Evolutionary conservation across 2,329 filamentous ascomycete genomes (phyloP).

Genomic region (Trichophyton mentagrophytes): DNA sequence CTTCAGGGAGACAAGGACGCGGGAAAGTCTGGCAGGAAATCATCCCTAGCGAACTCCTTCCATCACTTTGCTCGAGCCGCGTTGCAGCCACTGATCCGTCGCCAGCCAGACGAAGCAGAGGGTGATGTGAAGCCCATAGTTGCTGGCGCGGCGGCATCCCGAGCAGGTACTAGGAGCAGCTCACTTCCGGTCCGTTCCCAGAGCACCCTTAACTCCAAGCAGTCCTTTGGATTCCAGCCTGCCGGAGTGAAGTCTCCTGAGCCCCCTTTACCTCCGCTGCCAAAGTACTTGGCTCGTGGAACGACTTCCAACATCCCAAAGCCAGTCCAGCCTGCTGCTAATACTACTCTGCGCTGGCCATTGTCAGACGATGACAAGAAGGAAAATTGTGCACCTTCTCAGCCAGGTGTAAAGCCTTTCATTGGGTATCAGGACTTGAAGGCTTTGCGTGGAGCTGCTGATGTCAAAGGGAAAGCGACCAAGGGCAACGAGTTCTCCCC

Average conservation of each 20-base stretch:
- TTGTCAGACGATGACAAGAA: background rate
- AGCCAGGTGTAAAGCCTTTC: slow-evolving; percentile 7
- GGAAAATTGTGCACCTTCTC: background rate
- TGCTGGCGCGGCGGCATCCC: background rate
- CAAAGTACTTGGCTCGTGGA: background rate
- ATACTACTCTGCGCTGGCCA: background rate
- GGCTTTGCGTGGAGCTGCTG: slow-evolving; percentile 2
- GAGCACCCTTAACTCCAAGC: background rate
- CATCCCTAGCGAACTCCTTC: slow-evolving; percentile 14
- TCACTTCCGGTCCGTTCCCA: background rate
- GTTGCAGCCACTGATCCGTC: slow-evolving; percentile 12
- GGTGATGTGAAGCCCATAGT: background rate
- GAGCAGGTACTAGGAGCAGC: background rate
- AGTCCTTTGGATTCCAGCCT: background rate
- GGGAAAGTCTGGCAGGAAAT: slow-evolving; percentile 11
- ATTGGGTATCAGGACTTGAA: slow-evolving; percentile 10
- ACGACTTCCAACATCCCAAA: slow-evolving; percentile 5
- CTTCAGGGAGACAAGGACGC: background rate
- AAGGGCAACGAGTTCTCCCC: background rate
- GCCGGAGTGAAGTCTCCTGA: background rate
- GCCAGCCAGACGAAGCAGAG: slow-evolving; percentile 1
- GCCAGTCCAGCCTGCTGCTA: background rate
- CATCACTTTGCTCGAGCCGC: slow-evolving; percentile 15
- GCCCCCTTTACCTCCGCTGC: background rate
- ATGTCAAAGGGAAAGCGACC: background rate